Base-by-base conservation (phyloP, 345 rosid genomes). In the Reutealis trisperma region DNA sequence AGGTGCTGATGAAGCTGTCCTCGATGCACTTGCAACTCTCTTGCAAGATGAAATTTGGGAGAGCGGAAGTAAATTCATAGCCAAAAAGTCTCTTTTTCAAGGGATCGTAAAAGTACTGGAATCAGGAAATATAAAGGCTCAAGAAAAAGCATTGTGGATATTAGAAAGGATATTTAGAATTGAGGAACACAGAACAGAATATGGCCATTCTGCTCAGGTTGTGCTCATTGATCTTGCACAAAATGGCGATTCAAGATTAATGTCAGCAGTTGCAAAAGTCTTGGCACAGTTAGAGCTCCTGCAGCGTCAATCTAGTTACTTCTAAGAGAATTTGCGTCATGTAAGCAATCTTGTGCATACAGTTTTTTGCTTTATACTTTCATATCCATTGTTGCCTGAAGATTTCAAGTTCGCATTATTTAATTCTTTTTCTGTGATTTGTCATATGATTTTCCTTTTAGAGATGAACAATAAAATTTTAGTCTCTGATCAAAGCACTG, bases 191-290 rank as follows among this genome's bases (percentile, higher is more conserved):
- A 87, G 88, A 74, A 74, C 74, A 21, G 63, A 81, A 51, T 77
- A 81, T 25, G 90, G 88, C 4, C 87, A 77, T 75, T 78, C 83
- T 44, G 96, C 91, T 45, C 90, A 86, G 79, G 84, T 70, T 34
- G 83, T 91, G 77, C 86, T 88, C 25, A 86, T 88, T 41, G 90
- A 91, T 72, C 77, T 89, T 24, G 92, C 92, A 19, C 93, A 88
- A 73, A 88, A 78, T 22, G 87, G 86, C 9, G 86, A 88, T 47
- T 73, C 86, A 15, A 84, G 82, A 67, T 59, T 91, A 78, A 91
- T 77, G 72, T 63, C 94, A 24, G 30, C 83, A 6, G 75, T 82
- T 12, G 90, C 86, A 15, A 85, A 77, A 79, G 30, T 91, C 21
- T 75, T 91, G 88, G 91, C 88, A 0, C 87, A 83, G 73, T 88